These are phyloP conservation scores for Aurantiochytrium sp. DNA, from an alignment of 108 stramenopile genomes.

Conservation along the genomic window DNA sequence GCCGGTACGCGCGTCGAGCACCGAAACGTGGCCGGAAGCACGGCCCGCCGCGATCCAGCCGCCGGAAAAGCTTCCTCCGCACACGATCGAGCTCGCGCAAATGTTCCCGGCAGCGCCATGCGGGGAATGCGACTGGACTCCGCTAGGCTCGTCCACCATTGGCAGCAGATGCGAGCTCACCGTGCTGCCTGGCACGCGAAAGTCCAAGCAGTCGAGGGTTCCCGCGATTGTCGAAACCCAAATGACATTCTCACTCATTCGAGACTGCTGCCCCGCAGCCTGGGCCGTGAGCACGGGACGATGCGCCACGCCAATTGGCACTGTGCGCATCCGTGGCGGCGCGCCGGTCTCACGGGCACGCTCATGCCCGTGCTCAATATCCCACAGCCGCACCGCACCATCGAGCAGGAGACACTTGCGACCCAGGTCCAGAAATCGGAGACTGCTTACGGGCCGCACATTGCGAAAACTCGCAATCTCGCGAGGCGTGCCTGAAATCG, in stretches of 20 bases:
- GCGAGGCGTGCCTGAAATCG: not conserved
- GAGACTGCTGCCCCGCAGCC: not conserved
- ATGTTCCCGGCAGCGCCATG: no score
- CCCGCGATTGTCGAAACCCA: not conserved
- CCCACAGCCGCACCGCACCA: conserved; percentile 1
- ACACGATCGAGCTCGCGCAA: not conserved
- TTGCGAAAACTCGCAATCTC: not conserved
- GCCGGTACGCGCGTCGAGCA: not conserved
- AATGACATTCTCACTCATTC: not conserved
- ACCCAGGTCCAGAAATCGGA: not conserved
- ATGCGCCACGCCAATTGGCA: not conserved
- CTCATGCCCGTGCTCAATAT: not conserved
- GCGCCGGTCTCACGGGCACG: not conserved
- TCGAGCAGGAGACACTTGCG: not conserved
- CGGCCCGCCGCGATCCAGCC: conserved; percentile 7
- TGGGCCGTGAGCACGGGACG: not conserved
- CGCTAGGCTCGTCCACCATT: not conserved
- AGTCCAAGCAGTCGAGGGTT: not conserved
- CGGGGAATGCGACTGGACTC: no score
- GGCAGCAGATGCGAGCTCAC: not conserved
- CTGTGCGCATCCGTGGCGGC: not conserved
- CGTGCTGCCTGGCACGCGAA: not conserved
- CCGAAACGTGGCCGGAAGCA: not conserved
- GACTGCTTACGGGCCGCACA: not conserved
- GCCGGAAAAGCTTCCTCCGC: not conserved